Base-by-base conservation (phyloP, 2,329 filamentous ascomycete species). In the Hypoxylon sp. region DNA sequence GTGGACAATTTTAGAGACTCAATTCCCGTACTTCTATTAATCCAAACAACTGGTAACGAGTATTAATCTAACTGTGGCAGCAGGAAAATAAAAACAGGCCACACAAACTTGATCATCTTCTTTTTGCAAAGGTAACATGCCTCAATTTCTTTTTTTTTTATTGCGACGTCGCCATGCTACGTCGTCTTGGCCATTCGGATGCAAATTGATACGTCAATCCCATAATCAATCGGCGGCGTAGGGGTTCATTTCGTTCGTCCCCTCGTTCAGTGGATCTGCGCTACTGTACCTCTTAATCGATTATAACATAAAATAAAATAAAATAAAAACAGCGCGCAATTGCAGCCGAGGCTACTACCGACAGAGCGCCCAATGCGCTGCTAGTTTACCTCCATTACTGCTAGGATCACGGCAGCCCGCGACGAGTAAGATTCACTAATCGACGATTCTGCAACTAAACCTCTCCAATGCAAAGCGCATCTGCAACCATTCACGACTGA, bases 101-200 rank as follows among this genome's bases (percentile, higher is more conserved):
- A n/a, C n/a, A n/a, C 41, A 47, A 38, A 20, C 21, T 27, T 42
- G 30, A 49, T 45, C 49, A 20, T 43, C 27, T 6, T 6, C 9
- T n/a, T n/a, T 17, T 49, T 47, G n/a, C n/a, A n/a, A n/a, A n/a
- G n/a, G n/a, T n/a, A n/a, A n/a, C 41, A 47, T 43, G 25, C 21
- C 29, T 42, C 36, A 49, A 49, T 53, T 25, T 43, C 27, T 6
- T 6, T 25, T n/a, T n/a, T 17, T 49, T 47, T 51, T 29, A 57
- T 51, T 50, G 32, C 41, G 25, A 57, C 43, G 54, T 57, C 19
- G 27, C 54, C 46, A 20, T 49, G 11, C 45, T 29, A 57, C 53
- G 44, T 57, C 37, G 54, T 42, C 25, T 40, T 35, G 15, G 38
- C 36, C n/a, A n/a, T 42, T 54, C 32, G 40, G 31, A 27, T 40